These are phyloP conservation scores for Sarocladium kiliense DNA, from an alignment of 2,329 filamentous ascomycete genomes.

Conservation along the genomic window DNA sequence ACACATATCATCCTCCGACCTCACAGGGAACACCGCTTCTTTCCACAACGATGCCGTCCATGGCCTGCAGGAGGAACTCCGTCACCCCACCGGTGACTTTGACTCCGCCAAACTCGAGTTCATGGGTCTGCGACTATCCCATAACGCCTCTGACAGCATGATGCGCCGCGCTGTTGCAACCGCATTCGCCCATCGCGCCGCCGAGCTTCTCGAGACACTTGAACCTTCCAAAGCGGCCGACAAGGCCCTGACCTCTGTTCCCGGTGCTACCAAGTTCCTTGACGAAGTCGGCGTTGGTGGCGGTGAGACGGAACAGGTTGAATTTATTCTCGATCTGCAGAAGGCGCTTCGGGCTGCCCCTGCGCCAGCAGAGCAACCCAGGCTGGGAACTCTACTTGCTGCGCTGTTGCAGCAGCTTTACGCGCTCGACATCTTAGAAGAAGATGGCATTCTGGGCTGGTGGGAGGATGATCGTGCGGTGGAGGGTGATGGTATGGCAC, in stretches of 20 bases:
- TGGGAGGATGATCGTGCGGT: conserved; percentile 70
- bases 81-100: conserved; percentile 70
- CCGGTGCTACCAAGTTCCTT: conserved; percentile 51
- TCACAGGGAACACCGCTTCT: conserved; percentile 45
- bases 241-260: conserved; percentile 49
- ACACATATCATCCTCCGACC: conserved; percentile 70
- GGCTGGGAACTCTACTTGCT: conserved; percentile 61
- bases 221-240: conserved; percentile 62
- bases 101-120: conserved; percentile 83
- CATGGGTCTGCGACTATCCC: conserved; percentile 84
- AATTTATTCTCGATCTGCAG: conserved; percentile 79
- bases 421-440: conserved; percentile 76
- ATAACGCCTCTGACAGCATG: conserved; percentile 83
- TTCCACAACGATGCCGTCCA: conserved; percentile 87
- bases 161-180: conserved; percentile 82
- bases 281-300: conserved; percentile 56
- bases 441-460: conserved; percentile 81
- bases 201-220: conserved; percentile 57
- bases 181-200: conserved; percentile 77
- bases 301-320: conserved; percentile 74
- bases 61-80: conserved; percentile 81
- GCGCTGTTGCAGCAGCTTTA: conserved; percentile 82
- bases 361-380: conserved; percentile 35
- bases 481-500: conserved; percentile 62
- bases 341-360: conserved; percentile 66